Base-by-base conservation (phyloP, 2,329 filamentous ascomycete species). In the Venturia effusa region DNA sequence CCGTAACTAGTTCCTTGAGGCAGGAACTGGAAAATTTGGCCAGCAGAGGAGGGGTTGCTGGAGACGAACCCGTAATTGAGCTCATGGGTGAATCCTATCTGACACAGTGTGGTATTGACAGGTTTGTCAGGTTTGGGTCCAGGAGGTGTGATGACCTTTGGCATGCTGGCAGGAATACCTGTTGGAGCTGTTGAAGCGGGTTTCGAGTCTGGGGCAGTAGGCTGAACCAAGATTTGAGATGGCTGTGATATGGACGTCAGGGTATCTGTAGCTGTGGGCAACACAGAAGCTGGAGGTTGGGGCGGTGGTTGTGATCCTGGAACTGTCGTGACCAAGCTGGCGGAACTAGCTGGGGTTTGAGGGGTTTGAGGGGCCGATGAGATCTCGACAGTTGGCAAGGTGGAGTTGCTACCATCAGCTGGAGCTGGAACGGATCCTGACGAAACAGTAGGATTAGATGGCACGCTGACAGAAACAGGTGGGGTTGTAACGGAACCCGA, bases 1-100 rank as follows among this genome's bases (percentile, higher is more conserved):
- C 84, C 88, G 67, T 87, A 83, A 1, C 83, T 78, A 61, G 96
- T 80, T 67, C 89, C 90, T 62, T 80, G 69, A 0, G 92, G 92
- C 4, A 97, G 79, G 68, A 84, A 89, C 62, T 84, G 77, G 78
- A 97, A 96, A 70, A 99, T 90, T 75, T 97, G 93, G 45, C 85
- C 85, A 5, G 90, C 88, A 22, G 92, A 89, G 67, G 87, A 81
- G 17, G 85, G 80, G 67, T 88, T 85, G 27, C 79, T 79, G 13
- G 88, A 86, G 34, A 97, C 89, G 72, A 95, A 96, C 10, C 83
- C 78, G 74, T 94, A 99, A 77, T 95, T 93, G 69, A 96, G 82
- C 1, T 84, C 83, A 71, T 86, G 88, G 62, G 84, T 79, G 81
- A 97, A 97, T 40, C 89, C 94, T 67, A 97, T 82, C 73, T 96